Evolutionary conservation across 2,329 filamentous ascomycete species (phyloP), one percentile per base, ranked within the genome.

Genomic region (Alternaria solani): DNA sequence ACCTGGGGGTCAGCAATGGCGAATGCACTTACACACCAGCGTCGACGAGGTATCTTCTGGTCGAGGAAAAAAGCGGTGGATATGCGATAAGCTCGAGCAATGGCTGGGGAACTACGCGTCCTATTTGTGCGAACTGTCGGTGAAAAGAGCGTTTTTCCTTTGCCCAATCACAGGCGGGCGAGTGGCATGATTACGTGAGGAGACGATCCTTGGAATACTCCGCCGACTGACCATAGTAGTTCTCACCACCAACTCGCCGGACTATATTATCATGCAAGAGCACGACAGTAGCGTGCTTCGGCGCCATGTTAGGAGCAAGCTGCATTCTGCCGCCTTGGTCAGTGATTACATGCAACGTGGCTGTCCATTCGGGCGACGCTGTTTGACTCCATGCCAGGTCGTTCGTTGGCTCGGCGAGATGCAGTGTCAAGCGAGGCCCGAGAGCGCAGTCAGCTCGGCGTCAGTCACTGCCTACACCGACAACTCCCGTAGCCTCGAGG

Each of bases 71-170:
- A 53, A 51, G n/a, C 32, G 55, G 9, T 32, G 16, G n/a, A 43
- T 44, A 51, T 25, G 30, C 34, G 49, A 25, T 60, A 55, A 52
- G 52, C 26, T 42, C 25, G 48, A 42, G 46, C n/a, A 25, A 39
- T 47, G 48, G 30, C 30, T 38, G 38, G 23, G 23, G 53, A 51
- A 51, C 38, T 36, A 42, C 20, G 43, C 55, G 59, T 44, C 46
- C 57, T 63, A 47, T 54, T 55, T 51, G 49, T 54, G 48, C 48
- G 20, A 43, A 55, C 41, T 43, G 49, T 55, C 57, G 52, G 57
- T 60, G 57, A 60, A 56, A 51, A 55, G 39, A 60, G 34, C 49
- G 39, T 48, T 55, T 59, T 47, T 34, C 16, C 14, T 18, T 23
- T 25, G 46, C 26, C 60, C 52, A 62, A 60, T 60, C 46, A 41